A percentile compares a stretch with the other conserved stretches of the same genome.
Conservation (phyloP, 2,329 filamentous ascomycete species). For the Xylaria sp. region DNA sequence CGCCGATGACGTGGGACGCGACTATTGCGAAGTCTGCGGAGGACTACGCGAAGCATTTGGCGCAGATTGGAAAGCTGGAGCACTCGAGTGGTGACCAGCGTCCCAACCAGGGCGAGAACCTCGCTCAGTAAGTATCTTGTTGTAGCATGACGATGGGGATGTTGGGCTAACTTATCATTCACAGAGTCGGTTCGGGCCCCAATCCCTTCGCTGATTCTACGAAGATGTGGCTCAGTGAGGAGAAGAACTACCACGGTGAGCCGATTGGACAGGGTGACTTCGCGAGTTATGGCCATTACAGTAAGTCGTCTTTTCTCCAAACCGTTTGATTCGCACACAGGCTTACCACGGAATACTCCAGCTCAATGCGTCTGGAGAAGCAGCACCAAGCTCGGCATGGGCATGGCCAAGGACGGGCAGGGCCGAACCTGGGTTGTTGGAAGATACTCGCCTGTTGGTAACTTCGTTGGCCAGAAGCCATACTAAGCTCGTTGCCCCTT, state of each 20-base stretch:
- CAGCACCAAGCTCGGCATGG: slow-evolving; percentile 27
- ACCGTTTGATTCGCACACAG: not conserved
- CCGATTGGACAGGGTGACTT: slow-evolving; percentile 34
- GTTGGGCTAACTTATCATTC: not conserved
- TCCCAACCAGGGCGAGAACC: slow-evolving; percentile 34
- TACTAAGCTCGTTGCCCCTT: slow-evolving; percentile 16
- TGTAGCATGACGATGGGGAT: not conserved
- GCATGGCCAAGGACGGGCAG: slow-evolving; percentile 23
- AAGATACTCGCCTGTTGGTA: slow-evolving; percentile 27
- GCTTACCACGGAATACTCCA: slow-evolving; percentile 8
- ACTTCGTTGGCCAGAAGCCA: slow-evolving; percentile 24
- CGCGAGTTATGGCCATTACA: slow-evolving; percentile 33
- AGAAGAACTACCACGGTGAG: slow-evolving; percentile 32
- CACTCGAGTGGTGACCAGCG: slow-evolving; percentile 29
- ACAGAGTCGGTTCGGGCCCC: slow-evolving; percentile 14
- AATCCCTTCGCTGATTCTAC: slow-evolving; percentile 26
- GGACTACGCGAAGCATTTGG: slow-evolving; percentile 30
- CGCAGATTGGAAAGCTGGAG: slow-evolving; percentile 26
- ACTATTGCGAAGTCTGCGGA: slow-evolving; percentile 28
- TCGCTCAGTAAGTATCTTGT: slow-evolving; percentile 27
- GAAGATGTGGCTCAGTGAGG: slow-evolving; percentile 33
- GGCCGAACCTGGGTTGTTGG: slow-evolving; percentile 25
- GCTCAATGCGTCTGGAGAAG: slow-evolving; percentile 31
- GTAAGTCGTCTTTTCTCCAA: slow-evolving; percentile 19
- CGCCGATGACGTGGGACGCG: slow-evolving; percentile 29